A percentile compares a stretch with the other conserved stretches of the same genome.
Evolutionary conservation across 352 stramenopile genomes (phyloP).

Genomic region (Pythium volutum): DNA sequence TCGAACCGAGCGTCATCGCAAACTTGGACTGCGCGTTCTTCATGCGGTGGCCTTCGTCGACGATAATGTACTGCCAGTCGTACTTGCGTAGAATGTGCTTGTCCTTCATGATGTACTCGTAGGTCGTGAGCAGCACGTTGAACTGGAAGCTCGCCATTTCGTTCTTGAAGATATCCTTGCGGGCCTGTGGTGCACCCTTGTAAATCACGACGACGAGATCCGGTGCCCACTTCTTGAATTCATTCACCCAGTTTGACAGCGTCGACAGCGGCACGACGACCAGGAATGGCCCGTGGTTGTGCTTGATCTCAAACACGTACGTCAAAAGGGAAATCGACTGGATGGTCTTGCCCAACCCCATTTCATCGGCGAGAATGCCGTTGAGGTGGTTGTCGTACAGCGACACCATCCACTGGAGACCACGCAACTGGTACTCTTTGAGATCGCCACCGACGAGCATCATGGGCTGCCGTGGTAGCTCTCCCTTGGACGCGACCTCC

Average conservation of each 20-base stretch:
- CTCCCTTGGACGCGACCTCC: constrained; percentile 78
- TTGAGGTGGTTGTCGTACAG: constrained; percentile 98
- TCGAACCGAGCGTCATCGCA: constrained; percentile 75
- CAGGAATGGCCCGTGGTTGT: constrained; percentile 94
- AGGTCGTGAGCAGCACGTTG: constrained; percentile 93
- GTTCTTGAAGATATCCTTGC: constrained; percentile 76
- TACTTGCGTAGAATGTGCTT: constrained; percentile 87
- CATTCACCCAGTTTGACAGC: constrained; percentile 93
- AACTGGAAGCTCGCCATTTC: constrained; percentile 88
- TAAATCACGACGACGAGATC: constrained; percentile 98
- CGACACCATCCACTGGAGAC: constrained; percentile 99
- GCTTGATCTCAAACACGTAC: constrained; percentile 80
- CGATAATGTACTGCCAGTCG: constrained; percentile 92
- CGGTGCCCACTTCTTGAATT: constrained; percentile 94
- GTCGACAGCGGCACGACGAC: constrained; percentile 97
- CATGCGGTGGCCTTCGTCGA: constrained; percentile 94
- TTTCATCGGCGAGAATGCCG: constrained; percentile 98
- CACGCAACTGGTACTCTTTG: constrained; percentile 98
- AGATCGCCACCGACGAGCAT: constrained; percentile 96
- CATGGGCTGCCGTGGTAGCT: constrained; percentile 89
- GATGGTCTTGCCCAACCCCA: constrained; percentile 90
- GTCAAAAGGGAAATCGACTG: constrained; percentile 85
- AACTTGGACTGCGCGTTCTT: constrained; percentile 92
- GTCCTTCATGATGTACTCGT: constrained; percentile 94
- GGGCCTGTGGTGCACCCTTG: constrained; percentile 74